Evolutionary conservation across 2,329 filamentous ascomycete species (phyloP).

Genomic region (Didymella keratinophila): DNA sequence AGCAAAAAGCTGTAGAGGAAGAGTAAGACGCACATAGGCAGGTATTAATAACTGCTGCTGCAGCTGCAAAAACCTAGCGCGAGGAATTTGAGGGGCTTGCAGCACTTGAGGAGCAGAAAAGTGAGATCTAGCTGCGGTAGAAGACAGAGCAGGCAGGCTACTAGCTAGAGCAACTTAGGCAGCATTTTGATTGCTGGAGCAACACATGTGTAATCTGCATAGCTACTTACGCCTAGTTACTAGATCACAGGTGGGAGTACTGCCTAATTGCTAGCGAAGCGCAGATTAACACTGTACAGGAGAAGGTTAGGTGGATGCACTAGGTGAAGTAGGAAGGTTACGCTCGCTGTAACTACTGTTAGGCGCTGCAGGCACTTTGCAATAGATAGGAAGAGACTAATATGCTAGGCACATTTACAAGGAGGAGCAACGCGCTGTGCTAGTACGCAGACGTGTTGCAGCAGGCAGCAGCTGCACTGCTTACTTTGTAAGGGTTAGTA

Average conservation of each 20-base stretch:
- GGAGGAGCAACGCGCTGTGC: background rate
- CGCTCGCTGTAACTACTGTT: conserved; percentile 2
- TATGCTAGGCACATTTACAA: conserved; percentile 2
- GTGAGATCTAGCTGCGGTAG: conserved; percentile 2
- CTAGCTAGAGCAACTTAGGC: conserved; percentile 9
- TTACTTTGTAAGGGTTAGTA: too few species aligned
- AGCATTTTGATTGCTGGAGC: conserved; percentile 8
- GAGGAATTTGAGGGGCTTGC: too few species aligned
- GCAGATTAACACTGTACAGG: background rate
- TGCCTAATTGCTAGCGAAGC: background rate
- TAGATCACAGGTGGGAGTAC: background rate
- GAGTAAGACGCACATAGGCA: background rate
- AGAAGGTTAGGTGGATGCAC: background rate
- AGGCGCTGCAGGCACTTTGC: conserved; percentile 4
- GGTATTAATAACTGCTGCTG: too few species aligned
- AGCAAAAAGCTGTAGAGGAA: background rate
- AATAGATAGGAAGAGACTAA: conserved; percentile 8
- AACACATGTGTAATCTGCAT: conserved; percentile 7
- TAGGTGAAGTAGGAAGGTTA: too few species aligned
- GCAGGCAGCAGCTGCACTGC: too few species aligned
- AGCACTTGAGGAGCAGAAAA: too few species aligned
- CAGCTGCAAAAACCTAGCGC: background rate
- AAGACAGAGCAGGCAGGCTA: conserved; percentile 5
- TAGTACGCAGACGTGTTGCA: conserved; percentile 1
- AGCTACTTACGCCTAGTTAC: background rate